Base-by-base conservation (phyloP, 208 protist genomes). In the Trypanosoma lewisi region DNA sequence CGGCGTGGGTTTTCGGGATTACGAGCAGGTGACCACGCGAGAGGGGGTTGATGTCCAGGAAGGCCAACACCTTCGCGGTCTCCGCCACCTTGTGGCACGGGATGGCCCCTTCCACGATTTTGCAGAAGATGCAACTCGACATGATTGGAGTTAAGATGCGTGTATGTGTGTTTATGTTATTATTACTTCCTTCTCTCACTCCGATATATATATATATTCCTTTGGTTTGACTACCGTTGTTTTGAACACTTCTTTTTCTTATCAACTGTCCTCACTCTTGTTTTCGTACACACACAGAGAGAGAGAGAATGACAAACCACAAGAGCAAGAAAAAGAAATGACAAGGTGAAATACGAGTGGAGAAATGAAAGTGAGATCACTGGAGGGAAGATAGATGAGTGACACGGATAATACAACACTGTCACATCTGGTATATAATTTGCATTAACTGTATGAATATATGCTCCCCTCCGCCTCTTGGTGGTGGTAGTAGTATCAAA, bases 1-100 rank as follows among this genome's bases (percentile, higher is more conserved):
- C 81, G 4, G 88, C 85, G 76, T 94, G 87, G 11, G 59, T 25
- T 74, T 94, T 94, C 0, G 91, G 88, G 47, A 96, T 92, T 11
- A 96, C 70, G 28, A 96, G 77, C 31, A 92, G 52, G 69, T 96
- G 91, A 0, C 91, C 91, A 37, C 71, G 78, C 0, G 83, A 75
- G 52, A 96, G 73, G 30, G 91, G 91, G 67, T 84, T 85, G 67
- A 94, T 90, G 71, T 96, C 91, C 83, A 96, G 85, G 67, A 96
- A 96, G 41, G 87, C 86, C 17, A 96, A 62, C 34, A 75, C 73
- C 76, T 79, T 91, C 28, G 77, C 56, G 28, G 82, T 90, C 76
- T 96, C 90, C 6, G 80, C 81, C 14, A 96, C 82, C 66, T 93
- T 94, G 70, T 89, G 81, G 70, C 83, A 93, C 8, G 90, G 90